These are phyloP conservation scores for Aspergillus ustus DNA, from an alignment of 2,329 filamentous ascomycete genomes.

Conservation along the genomic window DNA sequence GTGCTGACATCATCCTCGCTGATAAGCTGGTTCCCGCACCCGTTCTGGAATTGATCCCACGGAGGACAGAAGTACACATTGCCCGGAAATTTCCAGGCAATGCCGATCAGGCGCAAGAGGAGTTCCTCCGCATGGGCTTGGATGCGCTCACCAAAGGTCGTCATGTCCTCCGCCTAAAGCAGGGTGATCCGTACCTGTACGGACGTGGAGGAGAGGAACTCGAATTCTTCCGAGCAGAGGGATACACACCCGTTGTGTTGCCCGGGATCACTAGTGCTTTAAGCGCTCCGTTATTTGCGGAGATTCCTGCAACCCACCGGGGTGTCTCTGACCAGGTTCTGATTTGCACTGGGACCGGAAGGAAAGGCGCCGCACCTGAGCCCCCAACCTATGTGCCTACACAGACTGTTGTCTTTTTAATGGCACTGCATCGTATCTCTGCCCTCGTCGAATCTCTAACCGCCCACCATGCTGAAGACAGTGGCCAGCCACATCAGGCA, in stretches of 20 bases:
- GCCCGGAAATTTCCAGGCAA: constrained; percentile 98
- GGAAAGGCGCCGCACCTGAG: constrained; percentile 81
- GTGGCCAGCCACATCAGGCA: constrained; percentile 30
- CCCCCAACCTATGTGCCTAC: constrained; percentile 77
- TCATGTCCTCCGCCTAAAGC: constrained; percentile 87
- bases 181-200: constrained; percentile 96
- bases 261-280: constrained; percentile 91
- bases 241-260: constrained; percentile 73
- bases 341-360: constrained; percentile 93
- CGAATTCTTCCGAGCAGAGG: constrained; percentile 75
- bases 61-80: constrained; percentile 86
- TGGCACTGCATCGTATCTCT: constrained; percentile 85
- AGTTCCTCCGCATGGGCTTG: constrained; percentile 79
- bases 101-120: constrained; percentile 88
- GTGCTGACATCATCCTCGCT: constrained; percentile 54
- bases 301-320: constrained; percentile 85
- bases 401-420: constrained; percentile 89
- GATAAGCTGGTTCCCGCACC: constrained; percentile 69
- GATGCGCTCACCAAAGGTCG: constrained; percentile 70
- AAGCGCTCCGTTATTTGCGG: constrained; percentile 84
- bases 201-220: constrained; percentile 94
- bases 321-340: constrained; percentile 90
- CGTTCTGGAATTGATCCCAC: constrained; percentile 87
- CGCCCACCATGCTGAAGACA: constrained; percentile 25
- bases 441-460: constrained; percentile 75